Evolutionary conservation across 345 rosid species (phyloP).

Genomic region (Boechera divaricarpa): DNA sequence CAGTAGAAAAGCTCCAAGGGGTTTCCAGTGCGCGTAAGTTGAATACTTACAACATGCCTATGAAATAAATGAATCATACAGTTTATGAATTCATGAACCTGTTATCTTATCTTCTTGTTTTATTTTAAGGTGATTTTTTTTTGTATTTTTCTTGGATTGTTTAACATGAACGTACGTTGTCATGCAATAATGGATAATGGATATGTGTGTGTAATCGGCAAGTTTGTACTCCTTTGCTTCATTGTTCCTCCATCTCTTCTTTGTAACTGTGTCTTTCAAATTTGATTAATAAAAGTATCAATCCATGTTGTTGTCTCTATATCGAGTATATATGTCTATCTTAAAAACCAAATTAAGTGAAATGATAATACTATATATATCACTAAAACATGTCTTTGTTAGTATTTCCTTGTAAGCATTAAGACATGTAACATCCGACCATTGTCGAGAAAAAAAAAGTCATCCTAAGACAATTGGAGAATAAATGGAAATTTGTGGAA

Average conservation of each 20-base stretch:
- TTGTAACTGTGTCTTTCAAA: conserved; percentile 15
- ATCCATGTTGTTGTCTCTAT: neutral
- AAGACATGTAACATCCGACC: too few species aligned
- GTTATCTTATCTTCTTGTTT: conserved; percentile 7
- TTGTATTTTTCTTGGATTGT: neutral
- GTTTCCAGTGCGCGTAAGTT: conserved; percentile 48
- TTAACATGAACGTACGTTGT: conserved; percentile 21
- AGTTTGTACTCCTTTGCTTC: conserved; percentile 29
- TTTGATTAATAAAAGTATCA: conserved; percentile 22
- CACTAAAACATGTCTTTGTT: too few species aligned
- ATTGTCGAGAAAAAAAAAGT: too few species aligned
- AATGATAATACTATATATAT: too few species aligned
- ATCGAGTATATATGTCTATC: too few species aligned
- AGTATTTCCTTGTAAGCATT: too few species aligned
- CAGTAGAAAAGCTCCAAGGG: conserved; percentile 31
- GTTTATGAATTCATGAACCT: conserved; percentile 4
- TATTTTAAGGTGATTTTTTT: neutral
- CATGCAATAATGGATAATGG: conserved; percentile 23
- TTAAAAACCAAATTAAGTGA: too few species aligned
- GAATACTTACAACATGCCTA: conserved; percentile 8
- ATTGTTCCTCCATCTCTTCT: conserved; percentile 4
- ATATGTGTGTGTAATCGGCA: conserved; percentile 5
- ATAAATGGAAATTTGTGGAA: too few species aligned
- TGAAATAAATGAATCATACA: neutral
- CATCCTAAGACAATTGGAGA: too few species aligned